Evolutionary conservation across 257 asterid genomes (phyloP).

Genomic region (Salvia miltiorrhiza): DNA sequence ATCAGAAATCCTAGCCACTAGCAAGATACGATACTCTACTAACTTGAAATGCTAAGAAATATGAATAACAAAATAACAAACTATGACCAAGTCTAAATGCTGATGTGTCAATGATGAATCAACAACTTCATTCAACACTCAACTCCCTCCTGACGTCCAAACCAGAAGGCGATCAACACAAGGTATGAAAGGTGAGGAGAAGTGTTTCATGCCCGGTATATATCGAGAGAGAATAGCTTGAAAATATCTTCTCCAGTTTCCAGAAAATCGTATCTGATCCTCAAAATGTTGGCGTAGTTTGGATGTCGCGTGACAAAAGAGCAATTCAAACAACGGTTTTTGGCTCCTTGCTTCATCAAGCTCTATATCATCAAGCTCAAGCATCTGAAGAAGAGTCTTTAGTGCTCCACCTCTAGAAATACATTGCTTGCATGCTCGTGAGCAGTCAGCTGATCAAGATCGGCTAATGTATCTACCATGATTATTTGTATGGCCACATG

Average conservation of each 20-base stretch:
- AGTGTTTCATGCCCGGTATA: slow-evolving; percentile 24
- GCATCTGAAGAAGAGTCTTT: slow-evolving; percentile 44
- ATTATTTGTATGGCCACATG: slow-evolving; percentile 21
- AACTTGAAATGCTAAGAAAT: no score
- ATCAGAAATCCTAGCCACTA: no score
- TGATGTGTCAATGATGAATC: no score
- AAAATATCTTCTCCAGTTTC: slow-evolving; percentile 38
- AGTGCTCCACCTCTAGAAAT: slow-evolving; percentile 38
- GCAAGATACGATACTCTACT: no score
- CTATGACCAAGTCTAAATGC: no score
- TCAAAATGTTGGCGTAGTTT: slow-evolving; percentile 26
- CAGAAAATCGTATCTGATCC: slow-evolving; percentile 28
- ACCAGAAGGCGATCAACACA: slow-evolving; percentile 42
- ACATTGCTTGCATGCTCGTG: slow-evolving; percentile 37
- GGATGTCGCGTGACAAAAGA: slow-evolving; percentile 33
- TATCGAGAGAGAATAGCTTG: slow-evolving; percentile 39
- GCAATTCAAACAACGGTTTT: slow-evolving; percentile 35
- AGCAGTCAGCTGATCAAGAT: slow-evolving; percentile 43
- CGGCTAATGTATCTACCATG: slow-evolving; percentile 41
- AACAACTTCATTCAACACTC: no score
- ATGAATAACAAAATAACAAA: no score
- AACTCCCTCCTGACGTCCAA: slow-evolving; percentile 28
- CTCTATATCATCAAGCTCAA: slow-evolving; percentile 21
- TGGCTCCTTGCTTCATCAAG: slow-evolving; percentile 44
- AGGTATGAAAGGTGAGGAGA: slow-evolving; percentile 37